Evolutionary conservation across 2,329 filamentous ascomycete genomes (phyloP), one percentile per base, ranked within the genome.

Genomic region (Colletotrichum truncatum): DNA sequence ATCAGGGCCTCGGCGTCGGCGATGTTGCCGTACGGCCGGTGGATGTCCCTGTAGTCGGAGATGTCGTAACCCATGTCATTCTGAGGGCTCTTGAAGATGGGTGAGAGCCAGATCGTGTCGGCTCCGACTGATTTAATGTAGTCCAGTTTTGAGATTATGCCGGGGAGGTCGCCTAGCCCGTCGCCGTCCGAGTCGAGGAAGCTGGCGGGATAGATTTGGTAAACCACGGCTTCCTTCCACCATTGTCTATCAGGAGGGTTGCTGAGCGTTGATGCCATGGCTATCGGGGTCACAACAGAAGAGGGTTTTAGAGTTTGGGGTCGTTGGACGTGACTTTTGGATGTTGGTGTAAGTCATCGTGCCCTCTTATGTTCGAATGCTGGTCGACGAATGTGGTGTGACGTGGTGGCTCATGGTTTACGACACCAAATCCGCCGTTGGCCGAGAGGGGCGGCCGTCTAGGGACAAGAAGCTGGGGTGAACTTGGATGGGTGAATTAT

Each of bases 31-130:
- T 92, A 93, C 5, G 83, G 84, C 1, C 38, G 49, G 12, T 74
- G 67, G 4, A 74, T 74, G 25, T 70, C 68, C 4, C 70, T 63
- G 65, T 91, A 92, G 72, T 92, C 84, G 0, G 83, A 82, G 39
- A 91, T 84, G 69, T 90, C 89, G 71, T 91, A 91, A 3, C 88
- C 89, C 86, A 90, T 88, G 58, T 91, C 89, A 41, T 84, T 73
- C 65, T 87, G 84, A 0, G 87, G 87, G 30, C 70, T 71, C 21
- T 76, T 71, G 43, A 71, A 76, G 41, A 74, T 73, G 2, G 72
- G 72, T 0, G 72, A 73, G 0, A 73, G 14, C 71, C 71, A 73
- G 21, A 73, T 70, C 4, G 69, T 65, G 0, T 55, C 62, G 1
- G 65, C 69, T 6, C 70, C 69, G 0, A 72, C 48, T 1, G 64